A percentile compares a stretch with the other conserved stretches of the same genome.
phyloP scores from a whole-genome alignment of 2,329 filamentous ascomycete species.

The Aspergillus puulaauensis region DNA sequence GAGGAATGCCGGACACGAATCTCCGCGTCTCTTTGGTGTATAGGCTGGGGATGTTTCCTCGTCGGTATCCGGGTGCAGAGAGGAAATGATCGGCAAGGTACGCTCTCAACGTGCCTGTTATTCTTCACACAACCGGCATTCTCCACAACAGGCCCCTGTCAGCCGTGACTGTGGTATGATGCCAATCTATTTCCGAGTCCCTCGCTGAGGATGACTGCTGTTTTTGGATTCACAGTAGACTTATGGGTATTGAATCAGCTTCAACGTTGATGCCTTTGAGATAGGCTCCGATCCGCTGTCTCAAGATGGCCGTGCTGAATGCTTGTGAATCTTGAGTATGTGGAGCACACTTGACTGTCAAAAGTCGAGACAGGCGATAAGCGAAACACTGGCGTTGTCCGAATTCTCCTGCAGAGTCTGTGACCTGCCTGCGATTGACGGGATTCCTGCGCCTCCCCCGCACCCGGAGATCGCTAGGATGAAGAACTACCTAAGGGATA shows the following conservation, averaged over 20 bases:
- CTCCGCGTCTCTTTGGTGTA: not conserved
- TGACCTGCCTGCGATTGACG: conserved; percentile 19
- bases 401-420: not conserved
- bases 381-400: not conserved
- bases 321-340: not conserved
- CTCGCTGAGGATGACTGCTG: too few species aligned
- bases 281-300: too few species aligned
- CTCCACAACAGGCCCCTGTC: not conserved
- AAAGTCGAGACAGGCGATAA: not conserved
- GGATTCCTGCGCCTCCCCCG: conserved; percentile 14
- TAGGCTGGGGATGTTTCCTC: not conserved
- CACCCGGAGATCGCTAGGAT: conserved; percentile 20
- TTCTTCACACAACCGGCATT: not conserved
- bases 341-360: not conserved
- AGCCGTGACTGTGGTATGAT: not conserved
- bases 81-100: conserved; percentile 18
- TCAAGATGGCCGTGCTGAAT: not conserved
- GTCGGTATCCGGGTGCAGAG: not conserved
- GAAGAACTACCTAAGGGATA: conserved; percentile 10
- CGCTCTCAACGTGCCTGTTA: not conserved
- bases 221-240: too few species aligned
- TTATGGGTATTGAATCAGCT: too few species aligned
- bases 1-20: not conserved
- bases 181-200: not conserved
- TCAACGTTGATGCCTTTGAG: too few species aligned